These are phyloP conservation scores for Leccinellum luteum DNA, from an alignment of 768 basidiomycete species.

Conservation along the genomic window DNA sequence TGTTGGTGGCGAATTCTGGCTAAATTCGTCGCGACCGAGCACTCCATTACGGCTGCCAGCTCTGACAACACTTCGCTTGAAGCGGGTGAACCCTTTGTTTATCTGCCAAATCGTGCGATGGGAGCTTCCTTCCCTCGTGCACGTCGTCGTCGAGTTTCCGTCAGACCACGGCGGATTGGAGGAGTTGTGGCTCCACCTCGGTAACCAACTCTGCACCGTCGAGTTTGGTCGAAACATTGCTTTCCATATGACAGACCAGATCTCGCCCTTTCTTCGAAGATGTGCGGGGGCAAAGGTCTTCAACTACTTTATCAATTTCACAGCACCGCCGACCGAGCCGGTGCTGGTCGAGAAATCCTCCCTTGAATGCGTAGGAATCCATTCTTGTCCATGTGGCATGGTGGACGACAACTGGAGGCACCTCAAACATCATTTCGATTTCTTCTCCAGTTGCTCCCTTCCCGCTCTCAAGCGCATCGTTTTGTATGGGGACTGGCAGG, in stretches of 20 bases:
- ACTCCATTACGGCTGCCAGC: conserved; percentile 39
- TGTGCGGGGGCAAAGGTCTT: conserved; percentile 49
- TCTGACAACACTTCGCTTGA: conserved; percentile 54
- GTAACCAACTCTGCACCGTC: conserved; percentile 47
- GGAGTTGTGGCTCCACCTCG: conserved; percentile 48
- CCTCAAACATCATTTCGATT: conserved; percentile 42
- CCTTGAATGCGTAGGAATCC: conserved; percentile 48
- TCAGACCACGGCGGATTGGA: conserved; percentile 37
- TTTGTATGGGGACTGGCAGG: conserved; percentile 55
- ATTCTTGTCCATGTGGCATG: conserved; percentile 46
- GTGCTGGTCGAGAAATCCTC: conserved; percentile 27
- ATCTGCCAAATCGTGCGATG: conserved; percentile 48
- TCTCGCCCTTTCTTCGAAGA: conserved; percentile 43
- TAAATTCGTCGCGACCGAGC: conserved; percentile 15
- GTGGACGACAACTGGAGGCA: conserved; percentile 35
- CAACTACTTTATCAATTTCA: conserved; percentile 57
- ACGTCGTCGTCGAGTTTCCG: conserved; percentile 52
- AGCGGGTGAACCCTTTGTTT: conserved; percentile 47
- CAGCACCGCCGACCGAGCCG: conserved; percentile 23
- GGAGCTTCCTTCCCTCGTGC: conserved; percentile 51
- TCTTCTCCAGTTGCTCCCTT: conserved; percentile 40
- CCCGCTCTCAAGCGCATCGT: conserved; percentile 45
- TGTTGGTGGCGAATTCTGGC: conserved; percentile 46
- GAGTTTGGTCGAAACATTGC: conserved; percentile 58
- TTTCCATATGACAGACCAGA: conserved; percentile 49